Evolutionary conservation across 768 basidiomycete species (phyloP).

Genomic region (Ephemerocybe angulata): DNA sequence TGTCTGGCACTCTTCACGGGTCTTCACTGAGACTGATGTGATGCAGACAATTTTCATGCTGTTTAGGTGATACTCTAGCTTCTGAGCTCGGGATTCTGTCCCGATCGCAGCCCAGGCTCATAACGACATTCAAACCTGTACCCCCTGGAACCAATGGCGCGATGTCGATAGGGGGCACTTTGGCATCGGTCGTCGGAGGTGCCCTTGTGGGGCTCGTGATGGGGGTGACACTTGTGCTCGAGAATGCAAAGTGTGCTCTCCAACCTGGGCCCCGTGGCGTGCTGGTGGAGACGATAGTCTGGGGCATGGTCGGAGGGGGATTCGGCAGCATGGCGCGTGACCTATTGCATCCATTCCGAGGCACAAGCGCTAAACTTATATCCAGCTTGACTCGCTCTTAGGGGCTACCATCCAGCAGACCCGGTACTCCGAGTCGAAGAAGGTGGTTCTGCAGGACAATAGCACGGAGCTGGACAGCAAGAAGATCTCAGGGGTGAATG

Average conservation of each 20-base stretch:
- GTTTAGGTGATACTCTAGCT: conserved; percentile 88
- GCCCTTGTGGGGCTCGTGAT: conserved; percentile 63
- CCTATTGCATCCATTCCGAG: neutral
- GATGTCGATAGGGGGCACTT: conserved; percentile 70
- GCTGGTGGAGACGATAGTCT: conserved; percentile 42
- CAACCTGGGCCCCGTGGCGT: conserved; percentile 35
- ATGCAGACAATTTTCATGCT: conserved; percentile 79
- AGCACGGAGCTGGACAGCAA: conserved; percentile 28
- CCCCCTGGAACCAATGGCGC: conserved; percentile 93
- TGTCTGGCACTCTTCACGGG: neutral
- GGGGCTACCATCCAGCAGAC: conserved; percentile 87
- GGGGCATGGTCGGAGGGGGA: conserved; percentile 66
- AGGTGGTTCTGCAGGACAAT: conserved; percentile 62
- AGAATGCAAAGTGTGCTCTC: conserved; percentile 54
- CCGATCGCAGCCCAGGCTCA: conserved; percentile 58
- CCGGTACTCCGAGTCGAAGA: conserved; percentile 59
- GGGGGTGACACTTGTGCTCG: conserved; percentile 51
- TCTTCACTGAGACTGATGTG: neutral
- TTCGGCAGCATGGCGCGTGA: conserved; percentile 73
- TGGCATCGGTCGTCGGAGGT: conserved; percentile 73
- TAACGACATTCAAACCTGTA: conserved; percentile 72
- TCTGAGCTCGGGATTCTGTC: conserved; percentile 92
- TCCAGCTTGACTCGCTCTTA: conserved; percentile 79
- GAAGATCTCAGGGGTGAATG: conserved; percentile 58
- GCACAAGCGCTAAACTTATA: neutral